These are phyloP conservation scores for Leccinum variicolor DNA, from an alignment of 768 basidiomycete genomes.

Conservation along the genomic window DNA sequence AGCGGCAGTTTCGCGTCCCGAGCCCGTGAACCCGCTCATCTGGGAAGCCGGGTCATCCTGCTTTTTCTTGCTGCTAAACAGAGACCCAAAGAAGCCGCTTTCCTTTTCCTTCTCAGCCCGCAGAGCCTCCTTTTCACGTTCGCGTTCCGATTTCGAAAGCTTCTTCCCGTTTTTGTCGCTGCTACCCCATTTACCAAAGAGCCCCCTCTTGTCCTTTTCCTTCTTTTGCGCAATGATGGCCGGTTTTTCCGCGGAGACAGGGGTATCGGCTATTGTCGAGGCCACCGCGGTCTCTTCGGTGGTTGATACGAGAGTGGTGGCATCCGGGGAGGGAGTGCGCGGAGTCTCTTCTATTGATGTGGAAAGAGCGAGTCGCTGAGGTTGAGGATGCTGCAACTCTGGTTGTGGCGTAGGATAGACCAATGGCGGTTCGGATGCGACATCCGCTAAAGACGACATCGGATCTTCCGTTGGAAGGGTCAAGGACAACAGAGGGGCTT, in stretches of 20 bases:
- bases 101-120: slow-evolving; percentile 56
- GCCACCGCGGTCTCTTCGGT: slow-evolving; percentile 26
- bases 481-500: slow-evolving; percentile 23
- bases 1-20: slow-evolving; percentile 82
- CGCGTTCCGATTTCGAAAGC: slow-evolving; percentile 39
- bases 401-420: slow-evolving; percentile 34
- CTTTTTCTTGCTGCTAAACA: slow-evolving; percentile 89
- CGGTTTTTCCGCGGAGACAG: slow-evolving; percentile 15
- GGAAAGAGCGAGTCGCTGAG: slow-evolving; percentile 45
- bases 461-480: slow-evolving; percentile 20
- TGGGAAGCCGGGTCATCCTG: slow-evolving; percentile 60
- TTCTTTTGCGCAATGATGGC: slow-evolving; percentile 41
- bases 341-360: slow-evolving; percentile 35
- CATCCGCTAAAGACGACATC: slow-evolving; percentile 4
- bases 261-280: slow-evolving; percentile 23
- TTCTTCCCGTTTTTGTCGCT: slow-evolving; percentile 62
- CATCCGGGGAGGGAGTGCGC: slow-evolving; percentile 60
- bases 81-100: slow-evolving; percentile 86
- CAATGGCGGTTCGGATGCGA: slow-evolving; percentile 25
- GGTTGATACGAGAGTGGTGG: slow-evolving; percentile 22
- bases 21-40: slow-evolving; percentile 34
- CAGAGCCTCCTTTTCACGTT: slow-evolving; percentile 46
- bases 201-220: slow-evolving; percentile 72
- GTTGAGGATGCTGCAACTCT: slow-evolving; percentile 64
- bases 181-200: slow-evolving; percentile 62